Evolutionary conservation across 306 rosid species (phyloP), one percentile per base, ranked within the genome.

Genomic region (Lupinus albus): DNA sequence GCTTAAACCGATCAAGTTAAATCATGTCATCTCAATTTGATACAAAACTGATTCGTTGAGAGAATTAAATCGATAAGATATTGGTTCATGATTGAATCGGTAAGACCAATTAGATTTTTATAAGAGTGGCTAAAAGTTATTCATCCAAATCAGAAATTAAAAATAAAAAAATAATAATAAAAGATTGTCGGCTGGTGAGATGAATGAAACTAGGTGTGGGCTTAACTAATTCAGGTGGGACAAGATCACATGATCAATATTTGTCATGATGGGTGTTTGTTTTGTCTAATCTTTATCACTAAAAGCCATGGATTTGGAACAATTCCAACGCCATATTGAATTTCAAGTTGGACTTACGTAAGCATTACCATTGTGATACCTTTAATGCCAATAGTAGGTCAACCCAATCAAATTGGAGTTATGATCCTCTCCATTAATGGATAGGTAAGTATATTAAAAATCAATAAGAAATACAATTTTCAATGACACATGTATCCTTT

Each of bases 241-340:
- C 75, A 70, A 35, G 54, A 66, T 60, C 80, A 65, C 75, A 71
- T 80, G 71, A 76, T 61, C 52, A 44, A 70, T 73, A 57, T 68
- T 41, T 76, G 32, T 50, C 49, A 67, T 63, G 74, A 64, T 62
- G 20, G 48, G 28, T 55, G 71, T 68, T 67, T 56, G 76, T 14
- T 60, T 36, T 66, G 16, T 51, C 57, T 59, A 53, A 66, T 75
- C 71, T 71, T 75, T 41, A 36, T 66, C 75, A 46, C 75, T 38
- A 67, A 76, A 71, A 67, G 81, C 81, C 81, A 72, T 76, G 48
- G 61, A 72, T 61, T 72, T 67, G 73, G 71, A 69, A 64, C 79
- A 72, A 72, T 67, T 67, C 67, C 75, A 72, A 72, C 59, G 52
- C 60, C 65, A 58, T 58, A 46, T 45, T 58, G 53, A 65, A 72